Percentiles rank a stretch among this genome's conserved stretches.
Evolutionary conservation across 352 stramenopile genomes (phyloP).

Genomic region (Aphanomyces invadans): DNA sequence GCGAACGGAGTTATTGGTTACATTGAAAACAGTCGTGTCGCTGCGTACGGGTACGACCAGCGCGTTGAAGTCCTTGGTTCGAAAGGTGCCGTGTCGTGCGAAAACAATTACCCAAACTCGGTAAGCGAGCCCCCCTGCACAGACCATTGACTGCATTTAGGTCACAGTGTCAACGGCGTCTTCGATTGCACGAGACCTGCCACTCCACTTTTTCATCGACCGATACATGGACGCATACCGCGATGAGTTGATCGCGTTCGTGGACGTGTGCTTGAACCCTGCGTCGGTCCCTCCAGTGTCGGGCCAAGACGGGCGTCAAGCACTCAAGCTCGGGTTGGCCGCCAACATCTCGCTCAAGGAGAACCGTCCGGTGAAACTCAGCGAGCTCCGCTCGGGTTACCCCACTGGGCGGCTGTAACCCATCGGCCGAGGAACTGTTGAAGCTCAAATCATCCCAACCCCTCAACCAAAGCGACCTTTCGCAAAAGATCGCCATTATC

Average conservation of each 20-base stretch:
- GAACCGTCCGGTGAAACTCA: slow-evolving; percentile 59
- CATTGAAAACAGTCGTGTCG: slow-evolving; percentile 92
- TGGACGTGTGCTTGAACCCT: slow-evolving; percentile 44
- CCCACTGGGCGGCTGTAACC: not conserved
- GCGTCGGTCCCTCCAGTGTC: slow-evolving; percentile 39
- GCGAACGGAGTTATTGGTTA: slow-evolving; percentile 84
- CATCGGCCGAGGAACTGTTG: too few species aligned
- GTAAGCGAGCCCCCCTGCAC: slow-evolving; percentile 50
- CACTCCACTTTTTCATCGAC: slow-evolving; percentile 91
- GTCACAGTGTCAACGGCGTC: slow-evolving; percentile 46
- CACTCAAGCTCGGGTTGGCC: slow-evolving; percentile 55
- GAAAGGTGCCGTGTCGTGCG: slow-evolving; percentile 83
- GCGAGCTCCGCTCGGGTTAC: slow-evolving; percentile 31
- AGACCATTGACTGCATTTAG: slow-evolving; percentile 37
- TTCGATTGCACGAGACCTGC: slow-evolving; percentile 70
- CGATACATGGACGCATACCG: slow-evolving; percentile 88
- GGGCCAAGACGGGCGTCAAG: slow-evolving; percentile 50
- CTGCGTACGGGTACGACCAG: slow-evolving; percentile 93
- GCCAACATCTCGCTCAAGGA: slow-evolving; percentile 59
- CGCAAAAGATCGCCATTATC: not conserved
- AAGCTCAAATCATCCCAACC: too few species aligned
- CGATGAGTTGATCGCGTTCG: slow-evolving; percentile 63
- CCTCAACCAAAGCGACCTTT: not conserved
- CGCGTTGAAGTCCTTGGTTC: slow-evolving; percentile 89
- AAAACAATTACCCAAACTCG: slow-evolving; percentile 92